These are phyloP conservation scores for Aspergillus chevalieri DNA, from an alignment of 2,329 filamentous ascomycete species.

Conservation along the genomic window DNA sequence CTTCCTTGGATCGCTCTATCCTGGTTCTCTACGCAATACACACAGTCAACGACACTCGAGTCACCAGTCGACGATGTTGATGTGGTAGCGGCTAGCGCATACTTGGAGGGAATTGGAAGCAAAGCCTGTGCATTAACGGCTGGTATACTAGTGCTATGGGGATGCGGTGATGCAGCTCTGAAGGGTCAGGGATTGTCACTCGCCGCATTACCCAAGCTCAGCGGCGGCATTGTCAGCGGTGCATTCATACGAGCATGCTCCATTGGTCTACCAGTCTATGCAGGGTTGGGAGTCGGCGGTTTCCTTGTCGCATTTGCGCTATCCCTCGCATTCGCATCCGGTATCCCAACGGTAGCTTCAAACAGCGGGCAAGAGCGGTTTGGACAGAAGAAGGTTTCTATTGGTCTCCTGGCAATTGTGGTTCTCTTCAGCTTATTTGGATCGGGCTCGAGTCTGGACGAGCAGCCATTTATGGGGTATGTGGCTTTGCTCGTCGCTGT, in stretches of 20 bases:
- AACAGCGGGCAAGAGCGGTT: slow-evolving; percentile 14
- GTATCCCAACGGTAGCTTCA: slow-evolving; percentile 29
- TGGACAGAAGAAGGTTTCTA: slow-evolving; percentile 22
- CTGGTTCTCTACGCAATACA: slow-evolving; percentile 28
- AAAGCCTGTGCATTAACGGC: slow-evolving; percentile 25
- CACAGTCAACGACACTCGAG: slow-evolving; percentile 8
- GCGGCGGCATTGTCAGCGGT: slow-evolving; percentile 8
- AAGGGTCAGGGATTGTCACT: slow-evolving; percentile 5
- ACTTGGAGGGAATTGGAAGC: slow-evolving; percentile 14
- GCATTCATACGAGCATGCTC: slow-evolving; percentile 33
- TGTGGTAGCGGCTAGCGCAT: slow-evolving; percentile 4
- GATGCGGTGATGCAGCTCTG: slow-evolving; percentile 20
- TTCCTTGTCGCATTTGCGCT: slow-evolving; percentile 49
- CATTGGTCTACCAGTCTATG: slow-evolving; percentile 51
- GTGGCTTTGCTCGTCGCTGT: slow-evolving; percentile 41
- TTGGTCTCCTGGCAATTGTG: slow-evolving; percentile 18
- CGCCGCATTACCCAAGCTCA: slow-evolving; percentile 14
- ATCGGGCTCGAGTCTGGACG: slow-evolving; percentile 26
- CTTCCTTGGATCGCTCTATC: slow-evolving; percentile 33
- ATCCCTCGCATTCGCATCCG: slow-evolving; percentile 42
- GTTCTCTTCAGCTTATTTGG: slow-evolving; percentile 23
- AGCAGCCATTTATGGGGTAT: slow-evolving; percentile 42
- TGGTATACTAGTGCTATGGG: slow-evolving; percentile 26
- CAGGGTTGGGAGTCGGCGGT: slow-evolving; percentile 50
- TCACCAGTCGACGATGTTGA: slow-evolving; percentile 7